Evolutionary conservation across 306 rosid species (phyloP), one percentile per base, ranked within the genome.

Genomic region (Hylodesmum podocarpum): DNA sequence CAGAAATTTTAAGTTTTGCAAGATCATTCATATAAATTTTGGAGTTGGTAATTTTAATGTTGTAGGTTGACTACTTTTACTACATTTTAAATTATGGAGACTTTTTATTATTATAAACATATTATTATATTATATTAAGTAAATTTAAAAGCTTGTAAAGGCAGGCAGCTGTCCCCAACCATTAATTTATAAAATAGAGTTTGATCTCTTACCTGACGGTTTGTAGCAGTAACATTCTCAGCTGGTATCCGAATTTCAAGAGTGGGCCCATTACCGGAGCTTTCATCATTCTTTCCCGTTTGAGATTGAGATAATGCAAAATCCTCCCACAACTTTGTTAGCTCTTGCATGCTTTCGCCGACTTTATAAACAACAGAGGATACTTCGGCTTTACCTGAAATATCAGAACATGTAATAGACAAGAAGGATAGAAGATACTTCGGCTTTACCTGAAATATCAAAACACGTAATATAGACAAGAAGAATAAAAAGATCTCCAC

Each of bases 301-400:
- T 84, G 95, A 21, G 88, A 85, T 53, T 84, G 96, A 11, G 88
- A 87, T 66, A 83, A 82, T 78, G 85, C 96, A 77, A 85, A 80
- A 46, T 89, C 96, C 83, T 83, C 85, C 97, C 98, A 92, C 86
- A 94, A 81, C 87, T 89, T 94, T 53, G 86, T 86, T 84, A 94
- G 77, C 67, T 90, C 97, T 92, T 89, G 97, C 98, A 94, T 85
- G 84, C 97, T 92, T 81, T 92, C 98, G 27, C 98, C 98, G 75
- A 90, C 95, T 87, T 85, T 94, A 83, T 94, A 94, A 66, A 89
- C 72, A 77, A 90, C 89, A 64, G 88, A 86, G 14, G 96, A 80
- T 53, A 87, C 86, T 86, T 86, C 97, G 77, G 81, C 62, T 84
- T 91, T 94, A 73, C 96, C 98, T 91, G 96, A 79, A 87, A 88